Base-by-base conservation (phyloP, 2,329 filamentous ascomycete genomes). In the Venturia nashicola region DNA sequence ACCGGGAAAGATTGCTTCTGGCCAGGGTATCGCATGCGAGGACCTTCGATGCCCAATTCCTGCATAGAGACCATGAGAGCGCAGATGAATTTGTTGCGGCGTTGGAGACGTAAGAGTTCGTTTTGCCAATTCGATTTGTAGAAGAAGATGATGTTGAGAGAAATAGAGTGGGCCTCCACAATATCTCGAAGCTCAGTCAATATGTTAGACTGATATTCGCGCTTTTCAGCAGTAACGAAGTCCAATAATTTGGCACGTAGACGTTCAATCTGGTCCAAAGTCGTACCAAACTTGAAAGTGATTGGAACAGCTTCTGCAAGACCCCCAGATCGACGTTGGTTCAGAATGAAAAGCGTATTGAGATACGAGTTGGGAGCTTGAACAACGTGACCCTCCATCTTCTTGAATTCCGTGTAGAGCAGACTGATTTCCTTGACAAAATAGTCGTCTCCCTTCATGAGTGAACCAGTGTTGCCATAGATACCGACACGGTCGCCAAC, bases 81-180 rank as follows among this genome's bases (percentile, higher is more conserved):
- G 67, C 89, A 91, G 68, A 95, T 91, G 75, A 97, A 96, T 72
- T 92, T 94, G 80, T 97, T 97, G 70, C 94, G 89, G 20, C 93
- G 85, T 69, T 89, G 90, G 2, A 97, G 83, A 77, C 93, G 91
- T 32, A 97, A 81, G 55, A 95, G 80, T 73, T 97, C 93, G 72
- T 97, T 97, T 73, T 97, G 93, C 84, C 89, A 97, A 74, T 93
- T 97, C 65, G 88, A 91, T 75, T 97, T 97, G 82, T 97, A 96
- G 80, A 97, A 97, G 79, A 96, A 96, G 71, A 97, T 87, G 64
- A 97, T 86, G 75, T 96, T 97, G 71, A 97, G 82, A 4, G 86
- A 91, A 71, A 96, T 87, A 6, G 88, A 89, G 72, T 93, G 90
- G 43, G 91, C 90, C 69, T 96, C 87, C 32, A 87, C 85, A 61